A percentile compares a stretch with the other conserved stretches of the same genome.
Evolutionary conservation across 202 grass and related monocot species (phyloP).

Genomic region (Carex arenaria): DNA sequence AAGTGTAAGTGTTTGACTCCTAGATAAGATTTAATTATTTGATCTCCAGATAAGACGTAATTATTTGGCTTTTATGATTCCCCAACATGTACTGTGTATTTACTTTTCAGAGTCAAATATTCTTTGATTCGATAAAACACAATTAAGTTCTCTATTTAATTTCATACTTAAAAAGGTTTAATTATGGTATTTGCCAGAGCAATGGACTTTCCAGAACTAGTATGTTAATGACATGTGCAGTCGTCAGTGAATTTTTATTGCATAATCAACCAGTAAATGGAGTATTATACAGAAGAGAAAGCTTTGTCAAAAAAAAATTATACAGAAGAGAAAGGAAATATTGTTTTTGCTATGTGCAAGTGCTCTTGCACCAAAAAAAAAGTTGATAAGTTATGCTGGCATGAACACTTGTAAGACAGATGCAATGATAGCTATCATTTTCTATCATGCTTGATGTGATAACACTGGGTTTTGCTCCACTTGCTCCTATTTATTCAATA

Average conservation of each 20-base stretch:
- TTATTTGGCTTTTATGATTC: too few species aligned
- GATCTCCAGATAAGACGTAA: too few species aligned
- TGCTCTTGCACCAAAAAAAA: conserved; percentile 5
- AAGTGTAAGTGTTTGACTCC: too few species aligned
- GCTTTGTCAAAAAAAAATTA: too few species aligned
- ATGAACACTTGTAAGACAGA: background rate
- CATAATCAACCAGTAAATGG: background rate
- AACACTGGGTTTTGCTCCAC: background rate
- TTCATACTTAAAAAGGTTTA: background rate
- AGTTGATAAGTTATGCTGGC: background rate
- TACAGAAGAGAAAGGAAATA: background rate
- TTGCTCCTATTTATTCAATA: background rate
- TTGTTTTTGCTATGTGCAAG: conserved; percentile 3
- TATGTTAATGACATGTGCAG: background rate
- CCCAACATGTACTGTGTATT: background rate
- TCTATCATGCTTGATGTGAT: background rate
- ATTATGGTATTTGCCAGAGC: background rate
- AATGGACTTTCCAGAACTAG: background rate
- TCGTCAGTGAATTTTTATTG: background rate
- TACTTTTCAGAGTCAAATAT: conserved; percentile 1
- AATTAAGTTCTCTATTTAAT: background rate
- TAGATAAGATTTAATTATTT: too few species aligned
- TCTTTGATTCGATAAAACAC: background rate
- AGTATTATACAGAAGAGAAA: background rate
- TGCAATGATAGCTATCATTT: background rate